These are phyloP conservation scores for Pestalotiopsis sp. DNA, from an alignment of 2,329 filamentous ascomycete species.

Conservation along the genomic window DNA sequence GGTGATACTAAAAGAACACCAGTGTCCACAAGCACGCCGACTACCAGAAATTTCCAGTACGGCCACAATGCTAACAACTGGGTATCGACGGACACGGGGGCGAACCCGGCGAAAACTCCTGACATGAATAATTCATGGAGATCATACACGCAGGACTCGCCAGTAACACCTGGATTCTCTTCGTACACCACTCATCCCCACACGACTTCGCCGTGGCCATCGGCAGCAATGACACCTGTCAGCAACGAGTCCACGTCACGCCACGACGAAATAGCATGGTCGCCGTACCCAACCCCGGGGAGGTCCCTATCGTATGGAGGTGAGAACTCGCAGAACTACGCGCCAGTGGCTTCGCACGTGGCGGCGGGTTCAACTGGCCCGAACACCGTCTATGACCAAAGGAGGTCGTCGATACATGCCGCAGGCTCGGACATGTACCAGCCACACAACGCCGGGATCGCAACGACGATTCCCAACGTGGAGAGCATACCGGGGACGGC, in stretches of 20 bases:
- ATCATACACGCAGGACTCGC: constrained; percentile 51
- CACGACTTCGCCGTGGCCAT: constrained; percentile 43
- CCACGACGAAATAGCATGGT: constrained; percentile 47
- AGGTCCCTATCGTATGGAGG: constrained; percentile 53
- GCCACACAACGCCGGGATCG: constrained; percentile 22
- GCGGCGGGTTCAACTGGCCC: not conserved
- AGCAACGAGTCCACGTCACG: constrained; percentile 41
- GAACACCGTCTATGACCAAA: constrained; percentile 40
- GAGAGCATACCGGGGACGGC: constrained; percentile 36
- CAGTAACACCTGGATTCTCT: constrained; percentile 52
- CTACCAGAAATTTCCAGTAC: constrained; percentile 40
- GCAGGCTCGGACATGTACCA: constrained; percentile 48
- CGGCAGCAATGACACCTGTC: constrained; percentile 27
- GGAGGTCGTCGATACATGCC: constrained; percentile 35
- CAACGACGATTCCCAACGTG: constrained; percentile 16
- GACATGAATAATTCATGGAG: constrained; percentile 51
- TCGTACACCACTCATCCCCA: constrained; percentile 47
- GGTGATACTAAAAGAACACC: constrained; percentile 9
- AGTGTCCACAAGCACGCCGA: constrained; percentile 39
- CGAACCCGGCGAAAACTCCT: constrained; percentile 42
- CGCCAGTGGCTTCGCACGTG: constrained; percentile 34
- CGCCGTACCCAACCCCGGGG: constrained; percentile 41
- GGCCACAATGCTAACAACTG: constrained; percentile 43
- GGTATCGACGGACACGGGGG: constrained; percentile 45
- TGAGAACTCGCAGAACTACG: constrained; percentile 43